Conservation (phyloP, 83 land plant genomes). For the Diphasiastrum complanatum region DNA sequence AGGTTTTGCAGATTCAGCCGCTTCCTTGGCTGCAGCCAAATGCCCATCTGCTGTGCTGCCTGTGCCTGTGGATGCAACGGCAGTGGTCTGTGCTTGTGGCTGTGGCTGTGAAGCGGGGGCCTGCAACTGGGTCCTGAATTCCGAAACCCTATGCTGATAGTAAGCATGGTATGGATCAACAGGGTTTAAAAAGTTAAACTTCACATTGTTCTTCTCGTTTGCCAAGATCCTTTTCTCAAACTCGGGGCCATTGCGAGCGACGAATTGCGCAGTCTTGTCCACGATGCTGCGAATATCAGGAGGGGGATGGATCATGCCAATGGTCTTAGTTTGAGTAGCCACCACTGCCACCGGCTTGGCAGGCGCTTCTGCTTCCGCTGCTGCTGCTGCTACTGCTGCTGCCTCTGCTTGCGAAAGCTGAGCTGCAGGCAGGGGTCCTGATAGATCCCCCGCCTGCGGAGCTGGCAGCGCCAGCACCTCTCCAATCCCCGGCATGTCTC, state of each 20-base stretch:
- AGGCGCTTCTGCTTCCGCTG: slow-evolving; percentile 8
- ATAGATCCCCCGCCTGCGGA: slow-evolving; percentile 54
- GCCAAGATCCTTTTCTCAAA: slow-evolving; percentile 88
- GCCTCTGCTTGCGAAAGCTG: slow-evolving; percentile 28
- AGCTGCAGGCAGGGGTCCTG: slow-evolving; percentile 50
- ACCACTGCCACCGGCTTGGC: slow-evolving; percentile 41
- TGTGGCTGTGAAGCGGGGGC: slow-evolving; percentile 24
- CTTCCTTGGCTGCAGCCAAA: slow-evolving; percentile 7
- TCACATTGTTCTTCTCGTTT: slow-evolving; percentile 73
- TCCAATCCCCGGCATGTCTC: slow-evolving; percentile 57
- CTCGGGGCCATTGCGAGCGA: slow-evolving; percentile 89
- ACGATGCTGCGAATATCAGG: slow-evolving; percentile 85
- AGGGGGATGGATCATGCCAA: slow-evolving; percentile 96
- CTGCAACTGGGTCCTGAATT: slow-evolving; percentile 53
- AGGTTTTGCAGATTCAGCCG: slow-evolving; percentile 22
- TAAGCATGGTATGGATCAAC: slow-evolving; percentile 94
- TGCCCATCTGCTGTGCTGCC: slow-evolving; percentile 14
- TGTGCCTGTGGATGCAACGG: slow-evolving; percentile 20
- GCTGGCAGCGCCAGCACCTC: slow-evolving; percentile 71
- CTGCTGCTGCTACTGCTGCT: slow-evolving; percentile 5
- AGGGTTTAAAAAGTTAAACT: slow-evolving; percentile 73
- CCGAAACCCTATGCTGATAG: slow-evolving; percentile 77
- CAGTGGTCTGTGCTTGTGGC: slow-evolving; percentile 19
- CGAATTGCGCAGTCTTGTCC: slow-evolving; percentile 87
- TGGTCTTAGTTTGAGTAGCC: slow-evolving; percentile 80